Base-by-base conservation (phyloP, 2,329 filamentous ascomycete genomes). In the Ophidiomyces ophidiicola region DNA sequence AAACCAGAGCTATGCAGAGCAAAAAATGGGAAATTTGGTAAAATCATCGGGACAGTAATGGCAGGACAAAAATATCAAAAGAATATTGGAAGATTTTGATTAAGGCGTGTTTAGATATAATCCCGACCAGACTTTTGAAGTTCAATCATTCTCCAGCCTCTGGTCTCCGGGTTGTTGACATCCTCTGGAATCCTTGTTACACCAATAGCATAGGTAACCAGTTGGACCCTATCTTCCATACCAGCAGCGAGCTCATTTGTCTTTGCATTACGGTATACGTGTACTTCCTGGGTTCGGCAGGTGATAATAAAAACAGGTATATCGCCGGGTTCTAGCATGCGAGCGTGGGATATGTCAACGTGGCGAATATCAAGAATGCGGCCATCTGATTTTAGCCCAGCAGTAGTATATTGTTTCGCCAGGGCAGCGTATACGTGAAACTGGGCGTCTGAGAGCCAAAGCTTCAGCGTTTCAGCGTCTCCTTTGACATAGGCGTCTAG, bases 161-260 rank as follows among this genome's bases (percentile, higher is more conserved):
- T 75, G 7, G 90, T 98, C 67, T 98, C 90, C 1, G 86, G 83
- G 61, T 98, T 96, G 69, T 80, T 88, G 50, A 96, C 88, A 51
- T 98, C 90, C 58, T 98, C 90, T 2, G 90, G 80, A 44, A 93
- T 78, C 48, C 90, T 73, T 3, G 90, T 98, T 44, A 98, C 82
- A 52, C 90, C 90, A 51, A 98, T 96, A 47, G 88, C 90, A 56
- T 98, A 98, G 2, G 90, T 96, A 50, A 98, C 90, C 50, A 94
- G 78, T 64, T 98, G 90, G 17, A 98, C 90, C 66, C 87, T 92
- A 64, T 98, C 90, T 63, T 98, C 90, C 86, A 94, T 96, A 30
- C 90, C 90, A 8, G 88, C 88, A 2, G 88, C 87, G 33, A 98
- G 74, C 61, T 94, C 72, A 47, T 80, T 80, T 1, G 80, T 80